Conservation (phyloP, 2,329 filamentous ascomycete genomes). For the Graphiopsis chlorocephala region DNA sequence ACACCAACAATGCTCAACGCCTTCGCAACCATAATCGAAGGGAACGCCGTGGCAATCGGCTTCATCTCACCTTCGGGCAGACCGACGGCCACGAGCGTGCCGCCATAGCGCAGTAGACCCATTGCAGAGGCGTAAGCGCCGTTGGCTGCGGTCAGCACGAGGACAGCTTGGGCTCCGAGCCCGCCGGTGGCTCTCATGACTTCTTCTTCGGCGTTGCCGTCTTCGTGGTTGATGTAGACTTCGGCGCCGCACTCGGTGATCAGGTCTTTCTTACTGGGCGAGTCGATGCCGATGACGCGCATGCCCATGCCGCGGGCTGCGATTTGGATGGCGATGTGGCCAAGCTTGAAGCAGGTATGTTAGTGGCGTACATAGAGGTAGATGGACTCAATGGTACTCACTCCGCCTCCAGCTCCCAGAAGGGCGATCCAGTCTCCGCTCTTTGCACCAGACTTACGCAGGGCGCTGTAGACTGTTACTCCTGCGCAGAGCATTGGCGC, state of each 20-base stretch:
- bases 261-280: conserved; percentile 62
- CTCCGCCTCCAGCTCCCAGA: conserved; percentile 32
- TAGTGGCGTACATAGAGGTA: not conserved
- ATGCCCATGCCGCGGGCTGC: conserved; percentile 59
- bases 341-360: conserved; percentile 38
- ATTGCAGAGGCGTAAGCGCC: conserved; percentile 44
- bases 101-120: conserved; percentile 45
- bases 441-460: conserved; percentile 59
- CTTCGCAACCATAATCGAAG: conserved; percentile 43
- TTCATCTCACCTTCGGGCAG: conserved; percentile 48
- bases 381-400: not conserved
- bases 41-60: conserved; percentile 42
- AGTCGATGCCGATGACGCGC: conserved; percentile 64
- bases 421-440: conserved; percentile 62
- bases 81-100: conserved; percentile 47
- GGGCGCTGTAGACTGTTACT: conserved; percentile 64
- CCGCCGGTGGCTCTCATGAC: conserved; percentile 58
- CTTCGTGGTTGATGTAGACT: conserved; percentile 62
- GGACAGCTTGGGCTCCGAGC: conserved; percentile 58
- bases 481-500: conserved; percentile 65
- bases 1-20: conserved; percentile 44
- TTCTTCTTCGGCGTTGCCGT: conserved; percentile 52
- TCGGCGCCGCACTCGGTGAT: conserved; percentile 62
- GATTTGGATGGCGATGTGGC: conserved; percentile 63
- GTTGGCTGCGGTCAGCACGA: conserved; percentile 54